These are phyloP conservation scores for Amanita fuliginea DNA, from an alignment of 768 basidiomycete genomes.

Conservation along the genomic window DNA sequence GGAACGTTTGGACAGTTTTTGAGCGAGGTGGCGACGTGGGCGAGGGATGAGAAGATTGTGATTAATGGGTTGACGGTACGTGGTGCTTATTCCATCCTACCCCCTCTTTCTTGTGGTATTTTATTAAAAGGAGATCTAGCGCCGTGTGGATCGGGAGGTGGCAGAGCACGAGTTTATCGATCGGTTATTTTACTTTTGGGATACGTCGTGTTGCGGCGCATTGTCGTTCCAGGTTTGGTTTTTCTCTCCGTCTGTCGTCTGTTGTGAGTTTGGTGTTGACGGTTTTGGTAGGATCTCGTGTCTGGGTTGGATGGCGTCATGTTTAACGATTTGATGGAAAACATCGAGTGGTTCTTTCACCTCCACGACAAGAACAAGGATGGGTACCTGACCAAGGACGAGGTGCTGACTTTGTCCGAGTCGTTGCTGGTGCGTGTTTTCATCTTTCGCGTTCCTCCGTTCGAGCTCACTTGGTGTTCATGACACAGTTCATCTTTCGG, in stretches of 20 bases:
- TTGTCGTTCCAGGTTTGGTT: conserved; percentile 67
- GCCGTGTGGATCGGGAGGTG: conserved; percentile 80
- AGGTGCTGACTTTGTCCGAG: conserved; percentile 91
- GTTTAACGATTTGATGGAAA: conserved; percentile 96
- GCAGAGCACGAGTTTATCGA: conserved; percentile 96
- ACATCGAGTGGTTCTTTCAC: conserved; percentile 98
- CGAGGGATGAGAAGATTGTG: conserved; percentile 85
- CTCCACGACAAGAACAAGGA: conserved; percentile 95
- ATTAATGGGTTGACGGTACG: conserved; percentile 82
- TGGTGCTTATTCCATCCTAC: not conserved
- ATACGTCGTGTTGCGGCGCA: conserved; percentile 67
- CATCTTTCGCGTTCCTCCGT: not conserved
- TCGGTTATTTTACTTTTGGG: conserved; percentile 92
- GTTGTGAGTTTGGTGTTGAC: not conserved
- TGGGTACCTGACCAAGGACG: conserved; percentile 91
- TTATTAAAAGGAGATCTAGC: conserved; percentile 27
- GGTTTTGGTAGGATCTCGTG: conserved; percentile 67
- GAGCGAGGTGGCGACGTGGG: conserved; percentile 92
- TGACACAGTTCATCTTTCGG: conserved; percentile 92
- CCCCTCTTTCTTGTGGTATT: too few species aligned
- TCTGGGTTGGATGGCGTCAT: conserved; percentile 84
- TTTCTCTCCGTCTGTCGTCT: not conserved
- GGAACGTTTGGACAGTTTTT: conserved; percentile 83
- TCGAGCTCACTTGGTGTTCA: not conserved
- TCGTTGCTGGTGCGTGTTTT: conserved; percentile 63